Base-by-base conservation (phyloP, 2,329 filamentous ascomycete species). In the Diaporthe sp. region DNA sequence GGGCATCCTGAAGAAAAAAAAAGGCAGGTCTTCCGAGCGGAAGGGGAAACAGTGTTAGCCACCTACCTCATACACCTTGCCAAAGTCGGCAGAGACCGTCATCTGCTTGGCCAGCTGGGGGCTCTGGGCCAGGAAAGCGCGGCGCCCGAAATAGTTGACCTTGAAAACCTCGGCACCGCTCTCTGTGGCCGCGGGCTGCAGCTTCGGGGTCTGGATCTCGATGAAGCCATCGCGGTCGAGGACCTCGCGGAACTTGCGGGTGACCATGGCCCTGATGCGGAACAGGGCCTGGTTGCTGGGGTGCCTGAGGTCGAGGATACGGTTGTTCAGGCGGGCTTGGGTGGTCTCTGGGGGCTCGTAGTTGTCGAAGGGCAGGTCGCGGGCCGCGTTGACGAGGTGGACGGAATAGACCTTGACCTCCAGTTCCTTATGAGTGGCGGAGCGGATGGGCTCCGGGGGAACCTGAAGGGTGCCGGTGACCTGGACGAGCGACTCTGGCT, bases 71-170 rank as follows among this genome's bases (percentile, higher is more conserved):
- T 96, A 98, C 9, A 98, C 96, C 68, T 93, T 92, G 73, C 93
- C 93, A 81, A 98, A 97, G 81, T 98, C 96, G 37, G 95, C 93
- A 7, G 95, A 94, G 53, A 98, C 95, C 69, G 92, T 91, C 94
- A 97, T 96, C 83, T 98, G 96, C 85, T 98, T 98, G 70, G 94
- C 94, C 77, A 98, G 84, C 83, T 98, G 96, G 9, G 96, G 96
- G 76, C 94, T 97, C 84, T 98, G 96, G 0, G 96, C 96, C 19
- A 98, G 85, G 86, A 97, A 98, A 4, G 95, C 96, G 27, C 91
- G 91, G 70, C 96, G 92, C 39, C 92, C 94, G 84, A 98, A 98
- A 85, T 98, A 98, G 80, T 97, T 94, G 65, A 97, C 91, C 81
- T 94, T 92, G 87, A 98, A 98, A 6, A 98, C 96, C 77, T 94